Evolutionary conservation across 202 grass and related monocot genomes (phyloP).

Genomic region (Elaeis oleifera): DNA sequence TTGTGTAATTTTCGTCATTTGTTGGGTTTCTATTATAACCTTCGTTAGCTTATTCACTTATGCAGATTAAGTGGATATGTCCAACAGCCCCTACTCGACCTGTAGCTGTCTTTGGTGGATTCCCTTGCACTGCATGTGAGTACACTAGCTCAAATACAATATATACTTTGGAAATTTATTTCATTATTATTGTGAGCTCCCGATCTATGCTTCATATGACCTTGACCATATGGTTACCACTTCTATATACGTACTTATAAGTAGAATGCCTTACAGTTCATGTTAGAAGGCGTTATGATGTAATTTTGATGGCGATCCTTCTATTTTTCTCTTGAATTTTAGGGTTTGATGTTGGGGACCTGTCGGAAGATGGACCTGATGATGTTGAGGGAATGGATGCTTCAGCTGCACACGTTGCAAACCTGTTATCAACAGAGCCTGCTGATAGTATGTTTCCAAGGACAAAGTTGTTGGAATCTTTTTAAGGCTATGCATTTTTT

Average conservation of each 20-base stretch:
- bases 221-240: too few relatives aligned
- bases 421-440: conserved; percentile 83
- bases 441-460: conserved; percentile 52
- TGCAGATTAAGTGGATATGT: conserved; percentile 98
- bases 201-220: too few relatives aligned
- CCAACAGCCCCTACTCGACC: conserved; percentile 75
- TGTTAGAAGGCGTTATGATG: too few relatives aligned
- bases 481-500: too few relatives aligned
- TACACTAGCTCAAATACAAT: conserved; percentile 13
- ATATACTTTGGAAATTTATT: not conserved
- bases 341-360: conserved; percentile 94
- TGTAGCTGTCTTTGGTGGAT: conserved; percentile 75
- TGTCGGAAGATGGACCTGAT: conserved; percentile 69
- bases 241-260: too few relatives aligned
- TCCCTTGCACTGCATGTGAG: conserved; percentile 81
- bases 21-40: not conserved
- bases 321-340: conserved; percentile 1
- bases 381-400: conserved; percentile 78
- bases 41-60: conserved; percentile 4
- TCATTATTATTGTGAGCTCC: too few relatives aligned
- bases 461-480: not conserved
- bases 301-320: not conserved
- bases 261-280: too few relatives aligned
- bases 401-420: conserved; percentile 80
- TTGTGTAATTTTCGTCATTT: not conserved